phyloP scores from a whole-genome alignment of 139 green algal genomes.

The Coccomyxa sp. region DNA sequence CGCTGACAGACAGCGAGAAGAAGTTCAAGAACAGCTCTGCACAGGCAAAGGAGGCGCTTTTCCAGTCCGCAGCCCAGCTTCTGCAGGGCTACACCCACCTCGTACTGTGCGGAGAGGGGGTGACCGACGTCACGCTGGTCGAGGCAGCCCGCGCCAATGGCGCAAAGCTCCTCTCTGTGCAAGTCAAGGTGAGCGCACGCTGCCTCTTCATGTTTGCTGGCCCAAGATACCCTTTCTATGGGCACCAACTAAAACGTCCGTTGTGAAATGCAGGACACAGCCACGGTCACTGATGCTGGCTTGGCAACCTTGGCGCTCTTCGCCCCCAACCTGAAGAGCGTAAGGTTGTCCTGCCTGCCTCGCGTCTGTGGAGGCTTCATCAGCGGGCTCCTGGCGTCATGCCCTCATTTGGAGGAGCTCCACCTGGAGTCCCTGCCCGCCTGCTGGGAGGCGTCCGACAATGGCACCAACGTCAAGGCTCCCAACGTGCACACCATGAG shows the following conservation, averaged over 20 bases:
- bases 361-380: constrained; percentile 34
- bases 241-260: neutral
- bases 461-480: neutral
- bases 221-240: neutral
- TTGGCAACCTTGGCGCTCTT: neutral
- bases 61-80: neutral
- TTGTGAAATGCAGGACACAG: constrained; percentile 4
- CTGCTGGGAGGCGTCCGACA: neutral
- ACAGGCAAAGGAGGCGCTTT: neutral
- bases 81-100: neutral
- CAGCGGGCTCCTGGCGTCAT: constrained; percentile 30
- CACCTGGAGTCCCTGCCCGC: constrained; percentile 36
- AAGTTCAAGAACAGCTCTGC: neutral
- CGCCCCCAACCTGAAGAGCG: neutral
- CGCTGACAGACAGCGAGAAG: neutral
- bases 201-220: neutral
- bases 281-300: constrained; percentile 3
- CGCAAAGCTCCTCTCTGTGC: neutral
- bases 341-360: neutral
- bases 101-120: neutral
- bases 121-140: neutral
- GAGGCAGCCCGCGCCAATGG: neutral
- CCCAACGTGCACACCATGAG: neutral
- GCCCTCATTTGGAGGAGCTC: constrained; percentile 27
- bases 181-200: neutral